phyloP scores from a whole-genome alignment of 2,329 filamentous ascomycete species.

The Aspergillus thermomutatus region DNA sequence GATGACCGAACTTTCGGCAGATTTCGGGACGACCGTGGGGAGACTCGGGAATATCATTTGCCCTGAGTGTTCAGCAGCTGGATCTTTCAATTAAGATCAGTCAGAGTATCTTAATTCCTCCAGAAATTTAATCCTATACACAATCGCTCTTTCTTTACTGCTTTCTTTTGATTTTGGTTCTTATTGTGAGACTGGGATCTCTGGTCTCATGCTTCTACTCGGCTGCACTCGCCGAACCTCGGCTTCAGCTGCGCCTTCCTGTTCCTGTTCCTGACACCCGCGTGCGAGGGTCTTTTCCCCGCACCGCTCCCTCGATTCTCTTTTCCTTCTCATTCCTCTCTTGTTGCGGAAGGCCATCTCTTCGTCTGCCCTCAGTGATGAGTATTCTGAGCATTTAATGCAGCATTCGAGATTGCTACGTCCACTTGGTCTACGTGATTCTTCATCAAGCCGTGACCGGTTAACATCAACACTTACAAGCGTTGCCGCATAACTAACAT shows the following conservation, averaged over 20 bases:
- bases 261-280: neutral
- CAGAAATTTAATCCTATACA: neutral
- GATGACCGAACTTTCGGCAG: constrained; percentile 12
- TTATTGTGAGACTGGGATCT: neutral
- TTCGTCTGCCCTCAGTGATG: neutral
- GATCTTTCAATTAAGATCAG: constrained; percentile 4
- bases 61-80: constrained; percentile 4
- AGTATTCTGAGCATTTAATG: neutral
- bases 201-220: neutral
- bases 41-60: constrained; percentile 18
- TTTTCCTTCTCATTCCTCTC: constrained; percentile 5
- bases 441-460: neutral
- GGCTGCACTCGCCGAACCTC: too few relatives aligned
- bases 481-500: neutral
- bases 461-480: neutral
- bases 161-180: neutral
- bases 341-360: neutral
- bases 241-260: neutral
- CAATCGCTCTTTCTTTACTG: constrained; percentile 6
- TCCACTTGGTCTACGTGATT: neutral
- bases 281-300: constrained; percentile 2
- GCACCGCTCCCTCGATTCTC: constrained; percentile 7
- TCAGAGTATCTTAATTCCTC: constrained; percentile 2
- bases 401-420: neutral
- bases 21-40: constrained; percentile 16